Conservation (phyloP, 164 flowering plant species). For the Stephania cephalantha region DNA sequence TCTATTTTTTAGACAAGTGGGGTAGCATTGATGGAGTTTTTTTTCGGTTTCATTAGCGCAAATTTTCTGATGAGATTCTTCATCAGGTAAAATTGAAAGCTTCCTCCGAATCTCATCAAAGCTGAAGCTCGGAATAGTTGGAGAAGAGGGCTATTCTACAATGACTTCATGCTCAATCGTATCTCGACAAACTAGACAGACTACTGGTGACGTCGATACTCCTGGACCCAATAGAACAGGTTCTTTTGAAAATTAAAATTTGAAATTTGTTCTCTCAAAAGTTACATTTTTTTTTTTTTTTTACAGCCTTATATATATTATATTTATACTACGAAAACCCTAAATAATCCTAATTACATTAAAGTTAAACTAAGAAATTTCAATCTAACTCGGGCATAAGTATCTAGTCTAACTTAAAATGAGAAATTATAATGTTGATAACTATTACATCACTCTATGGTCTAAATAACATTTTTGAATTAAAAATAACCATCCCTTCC, state of each 20-base stretch:
- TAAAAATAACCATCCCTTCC: too few species aligned
- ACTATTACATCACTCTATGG: too few species aligned
- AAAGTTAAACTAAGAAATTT: too few species aligned
- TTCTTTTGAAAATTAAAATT: slow-evolving; percentile 8
- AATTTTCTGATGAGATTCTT: slow-evolving; percentile 12
- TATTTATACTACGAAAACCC: too few species aligned
- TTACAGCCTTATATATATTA: too few species aligned
- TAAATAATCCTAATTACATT: too few species aligned
- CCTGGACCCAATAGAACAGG: slow-evolving; percentile 61
- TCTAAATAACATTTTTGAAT: too few species aligned
- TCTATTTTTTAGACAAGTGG: neutral
- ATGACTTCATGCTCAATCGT: slow-evolving; percentile 15
- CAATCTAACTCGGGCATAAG: too few species aligned
- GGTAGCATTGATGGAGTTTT: neutral
- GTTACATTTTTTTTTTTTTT: too few species aligned
- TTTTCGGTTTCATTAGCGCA: neutral
- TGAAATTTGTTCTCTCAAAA: too few species aligned
- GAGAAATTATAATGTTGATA: too few species aligned
- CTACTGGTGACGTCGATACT: slow-evolving; percentile 36
- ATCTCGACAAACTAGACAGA: slow-evolving; percentile 26
- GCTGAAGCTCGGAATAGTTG: slow-evolving; percentile 65
- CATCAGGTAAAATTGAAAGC: slow-evolving; percentile 65
- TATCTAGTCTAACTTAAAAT: too few species aligned
- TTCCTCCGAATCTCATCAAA: slow-evolving; percentile 68
- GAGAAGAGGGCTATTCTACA: slow-evolving; percentile 42